Evolutionary conservation across 192 early-diverging fungal species (phyloP), one percentile per base, ranked within the genome.

Genomic region (Podila clonocystis): DNA sequence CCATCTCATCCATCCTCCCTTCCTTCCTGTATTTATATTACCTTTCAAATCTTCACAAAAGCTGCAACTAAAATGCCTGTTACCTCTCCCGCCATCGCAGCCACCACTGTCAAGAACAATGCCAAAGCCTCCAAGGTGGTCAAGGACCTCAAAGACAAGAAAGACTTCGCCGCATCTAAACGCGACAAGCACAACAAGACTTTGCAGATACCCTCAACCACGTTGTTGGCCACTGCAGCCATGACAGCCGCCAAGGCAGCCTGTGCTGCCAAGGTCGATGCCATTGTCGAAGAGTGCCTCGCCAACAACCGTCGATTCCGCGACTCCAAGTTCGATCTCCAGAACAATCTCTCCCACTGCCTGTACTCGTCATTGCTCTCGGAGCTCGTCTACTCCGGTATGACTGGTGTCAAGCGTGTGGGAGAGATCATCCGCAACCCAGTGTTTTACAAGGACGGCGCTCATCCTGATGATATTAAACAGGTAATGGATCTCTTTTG

Each of bases 401-500:
- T 65, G 5, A 57, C 15, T 28, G 62, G 63, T 15, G 72, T 64
- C 62, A 74, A 74, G 36, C 70, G 87, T 24, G 63, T 88, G 24
- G 24, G 22, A 17, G 49, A 85, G 48, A 58, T 88, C 41, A 80
- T 87, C 33, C 71, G 84, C 5, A 82, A 87, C 17, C 83, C 85
- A 49, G 41, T 48, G 17, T 88, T 88, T 62, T 86, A 70, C 63
- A 29, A 65, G 7, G 59, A 83, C 50, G 85, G 87, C 28, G 61
- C 55, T 58, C 19, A n/a, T 2, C 71, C 68, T 12, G 45, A 64
- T n/a, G 79, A 82, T 63, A 64, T 79, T 52, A 61, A 58, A 29
- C 76, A 79, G 61, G 76, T 72, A 65, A 19, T 5, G 28, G 5
- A 7, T n/a, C 29, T 22, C 24, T 4, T 9, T 26, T 58, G 2